phyloP scores from a whole-genome alignment of 108 stramenopile genomes.

The Mediolabrus comicus region DNA sequence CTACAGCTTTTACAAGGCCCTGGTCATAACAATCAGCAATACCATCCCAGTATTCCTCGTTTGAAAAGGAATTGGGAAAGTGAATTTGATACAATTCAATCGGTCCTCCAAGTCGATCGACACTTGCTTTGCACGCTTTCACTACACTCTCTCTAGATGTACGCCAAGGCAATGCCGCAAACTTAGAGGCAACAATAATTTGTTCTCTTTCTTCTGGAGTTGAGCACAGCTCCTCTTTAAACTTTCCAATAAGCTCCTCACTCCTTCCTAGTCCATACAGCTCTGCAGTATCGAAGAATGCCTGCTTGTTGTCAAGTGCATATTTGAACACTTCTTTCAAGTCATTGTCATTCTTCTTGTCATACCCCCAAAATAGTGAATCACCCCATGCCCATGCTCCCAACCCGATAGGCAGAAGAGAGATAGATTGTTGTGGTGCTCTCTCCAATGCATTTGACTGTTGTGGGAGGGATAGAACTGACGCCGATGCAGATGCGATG shows the following conservation, averaged over 20 bases:
- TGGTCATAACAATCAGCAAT: conserved; percentile 61
- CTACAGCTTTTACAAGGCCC: conserved; percentile 67
- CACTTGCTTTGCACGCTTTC: conserved; percentile 69
- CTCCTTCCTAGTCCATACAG: conserved; percentile 80
- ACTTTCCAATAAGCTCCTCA: conserved; percentile 68
- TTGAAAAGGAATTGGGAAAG: conserved; percentile 70
- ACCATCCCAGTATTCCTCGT: conserved; percentile 81
- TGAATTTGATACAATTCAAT: conserved; percentile 90
- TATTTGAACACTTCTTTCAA: conserved; percentile 64
- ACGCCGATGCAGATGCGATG: too few species aligned
- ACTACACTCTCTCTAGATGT: conserved; percentile 64
- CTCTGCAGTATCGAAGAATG: conserved; percentile 85
- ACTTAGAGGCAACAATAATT: conserved; percentile 77
- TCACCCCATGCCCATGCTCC: conserved; percentile 70
- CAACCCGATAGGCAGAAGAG: conserved; percentile 63
- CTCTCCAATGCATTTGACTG: too few species aligned
- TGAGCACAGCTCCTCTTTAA: conserved; percentile 24
- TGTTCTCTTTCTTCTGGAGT: conserved; percentile 21
- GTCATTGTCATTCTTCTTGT: conserved; percentile 66
- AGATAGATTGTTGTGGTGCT: not conserved
- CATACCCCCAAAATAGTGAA: not conserved
- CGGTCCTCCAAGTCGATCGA: conserved; percentile 64
- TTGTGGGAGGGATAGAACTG: too few species aligned
- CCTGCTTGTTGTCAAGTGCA: conserved; percentile 35
- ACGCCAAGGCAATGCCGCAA: conserved; percentile 79